Evolutionary conservation across 2,329 filamentous ascomycete genomes (phyloP).

Genomic region (Aspergillus udagawae): DNA sequence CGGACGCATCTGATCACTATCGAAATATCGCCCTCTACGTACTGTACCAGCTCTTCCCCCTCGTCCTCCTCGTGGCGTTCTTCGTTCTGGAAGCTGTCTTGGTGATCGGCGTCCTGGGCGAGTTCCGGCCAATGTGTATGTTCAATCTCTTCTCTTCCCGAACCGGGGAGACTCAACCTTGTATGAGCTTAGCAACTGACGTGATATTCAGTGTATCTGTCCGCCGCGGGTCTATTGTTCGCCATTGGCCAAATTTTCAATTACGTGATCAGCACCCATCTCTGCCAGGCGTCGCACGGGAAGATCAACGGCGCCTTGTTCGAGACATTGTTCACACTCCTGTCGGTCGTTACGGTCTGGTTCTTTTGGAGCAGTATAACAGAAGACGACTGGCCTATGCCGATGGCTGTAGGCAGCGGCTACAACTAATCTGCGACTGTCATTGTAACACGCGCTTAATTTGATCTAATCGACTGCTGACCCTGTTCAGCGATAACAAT

Average conservation of each 20-base stretch:
- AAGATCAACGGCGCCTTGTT: constrained; percentile 93
- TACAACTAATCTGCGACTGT: constrained; percentile 21
- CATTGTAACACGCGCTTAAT: neutral
- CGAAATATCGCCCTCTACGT: constrained; percentile 86
- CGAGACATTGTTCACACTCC: constrained; percentile 84
- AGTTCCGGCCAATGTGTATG: constrained; percentile 81
- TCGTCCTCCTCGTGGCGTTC: constrained; percentile 85
- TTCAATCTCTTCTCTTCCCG: constrained; percentile 10
- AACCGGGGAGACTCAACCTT: neutral
- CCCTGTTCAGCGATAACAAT: neutral
- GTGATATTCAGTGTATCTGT: constrained; percentile 61
- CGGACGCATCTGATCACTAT: constrained; percentile 54
- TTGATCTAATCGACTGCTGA: neutral
- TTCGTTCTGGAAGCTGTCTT: constrained; percentile 79
- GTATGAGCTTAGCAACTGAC: constrained; percentile 1
- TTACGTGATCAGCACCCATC: constrained; percentile 85
- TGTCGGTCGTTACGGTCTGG: constrained; percentile 81
- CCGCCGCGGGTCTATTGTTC: constrained; percentile 72
- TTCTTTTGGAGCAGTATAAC: constrained; percentile 98
- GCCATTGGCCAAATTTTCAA: constrained; percentile 93
- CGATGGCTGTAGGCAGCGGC: constrained; percentile 24
- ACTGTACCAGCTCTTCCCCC: constrained; percentile 82
- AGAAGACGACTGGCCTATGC: constrained; percentile 90
- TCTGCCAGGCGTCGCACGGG: constrained; percentile 76
- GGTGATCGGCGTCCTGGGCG: constrained; percentile 80